Base-by-base conservation (phyloP, 495 filamentous ascomycete genomes). In the Penicillium psychrofluorescens region DNA sequence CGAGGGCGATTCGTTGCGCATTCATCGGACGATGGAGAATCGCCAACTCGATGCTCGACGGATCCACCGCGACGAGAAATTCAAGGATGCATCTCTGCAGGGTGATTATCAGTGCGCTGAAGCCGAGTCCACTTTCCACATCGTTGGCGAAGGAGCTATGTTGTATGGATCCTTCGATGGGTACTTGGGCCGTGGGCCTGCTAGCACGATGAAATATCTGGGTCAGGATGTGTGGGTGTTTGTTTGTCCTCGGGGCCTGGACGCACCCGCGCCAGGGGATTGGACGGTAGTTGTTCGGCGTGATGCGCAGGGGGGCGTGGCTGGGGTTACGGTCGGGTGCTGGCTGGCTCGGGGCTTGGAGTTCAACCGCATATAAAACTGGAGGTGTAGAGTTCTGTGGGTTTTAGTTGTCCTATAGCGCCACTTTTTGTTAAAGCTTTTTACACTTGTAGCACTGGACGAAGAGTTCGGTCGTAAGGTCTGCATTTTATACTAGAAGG, bases 101-200 rank as follows among this genome's bases (percentile, higher is more conserved):
- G 63, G 63, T 13, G 14, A 35, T 4, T 66, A 66, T 34, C 27
- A 44, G n/a, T 64, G 49, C 28, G 44, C 39, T 6, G 61, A 66
- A 12, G 45, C 48, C n/a, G 50, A 56, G 0, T 66, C 61, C 11
- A 56, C 53, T 3, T 64, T 66, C 41, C 56, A 58, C 31, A 64
- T 61, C 28, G 38, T 28, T 13, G 63, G 63, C 1, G 39, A 42
- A 10, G 49, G 49, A 9, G 58, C 46, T 1, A 46, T 64, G 40
- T 28, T 66, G 7, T 66, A 66, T 32, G 63, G 63, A 0, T 30
- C 35, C 6, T 63, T 66, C 36, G 56, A 62, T 31, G 63, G 63
- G 8, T 66, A 50, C 35, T 44, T 66, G 11, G 63, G 63, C 6
- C 34, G 42, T 3, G 61, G 63, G n/a, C 42, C 49, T 4, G 45